Base-by-base conservation (phyloP, 176 grass and related monocot genomes). In the Saccharum officinarum region DNA sequence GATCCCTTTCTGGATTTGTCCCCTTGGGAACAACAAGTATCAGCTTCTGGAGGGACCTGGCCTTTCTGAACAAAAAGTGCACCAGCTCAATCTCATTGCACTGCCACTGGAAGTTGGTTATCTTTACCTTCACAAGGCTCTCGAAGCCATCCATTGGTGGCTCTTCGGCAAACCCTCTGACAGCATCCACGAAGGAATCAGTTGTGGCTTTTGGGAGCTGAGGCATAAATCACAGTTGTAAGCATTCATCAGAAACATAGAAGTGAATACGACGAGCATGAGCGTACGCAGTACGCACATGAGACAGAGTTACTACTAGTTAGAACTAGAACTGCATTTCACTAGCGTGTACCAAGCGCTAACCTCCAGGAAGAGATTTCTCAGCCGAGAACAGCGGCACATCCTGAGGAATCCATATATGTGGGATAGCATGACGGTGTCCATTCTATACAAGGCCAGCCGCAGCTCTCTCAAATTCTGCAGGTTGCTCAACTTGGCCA, bases 351-450 rank as follows among this genome's bases (percentile, higher is more conserved):
- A 67, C 5, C 16, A 49, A 23, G 18, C 62, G 6, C 25, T 34
- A 70, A 97, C 94, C 87, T 90, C 75, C 59, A 97, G 46, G 70
- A 93, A 97, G 57, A 97, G 74, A 62, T 72, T 79, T 78, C 87
- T 79, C 25, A 97, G 79, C 17, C 26, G 66, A 59, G 89, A 47
- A 28, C 85, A 84, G 36, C 66, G 69, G 74, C 75, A 90, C 8
- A 69, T 61, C 20, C 49, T 71, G 37, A 97, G 69, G 55, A 93
- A 92, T n/a, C 22, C 10, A 83, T 75, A 93, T 3, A 93, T 76
- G 61, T 88, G 71, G 41, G 73, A 67, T 15, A 97, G 67, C 75
- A 86, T 90, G 37, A 9, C 5, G 60, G 85, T 77, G 2, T 40
- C 10, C 91, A 93, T 47, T 78, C 30, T 77, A 22, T 77, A 23